Evolutionary conservation across 2,329 filamentous ascomycete genomes (phyloP).

Genomic region (Nannizziopsis arthrosporioides): DNA sequence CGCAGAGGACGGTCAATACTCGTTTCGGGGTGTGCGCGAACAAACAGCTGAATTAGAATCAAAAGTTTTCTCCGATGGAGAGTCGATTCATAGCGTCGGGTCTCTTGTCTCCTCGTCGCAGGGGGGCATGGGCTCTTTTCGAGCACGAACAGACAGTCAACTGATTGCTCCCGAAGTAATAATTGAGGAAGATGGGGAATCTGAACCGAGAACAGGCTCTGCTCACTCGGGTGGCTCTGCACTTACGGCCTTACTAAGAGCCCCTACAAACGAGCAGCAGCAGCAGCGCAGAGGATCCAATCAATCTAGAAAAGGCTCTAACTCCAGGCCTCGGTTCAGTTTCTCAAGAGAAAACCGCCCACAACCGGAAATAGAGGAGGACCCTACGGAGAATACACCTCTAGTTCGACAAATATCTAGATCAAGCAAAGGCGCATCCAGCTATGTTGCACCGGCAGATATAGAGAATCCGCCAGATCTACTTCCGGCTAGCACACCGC

Average conservation of each 20-base stretch:
- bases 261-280: not conserved
- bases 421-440: not conserved
- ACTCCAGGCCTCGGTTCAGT: not conserved
- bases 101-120: conserved; percentile 19
- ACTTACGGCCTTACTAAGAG: conserved; percentile 40
- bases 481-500: not conserved
- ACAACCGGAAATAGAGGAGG: not conserved
- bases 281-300: not conserved
- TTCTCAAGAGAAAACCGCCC: not conserved
- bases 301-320: not conserved
- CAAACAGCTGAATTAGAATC: conserved; percentile 79
- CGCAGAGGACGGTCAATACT: conserved; percentile 60
- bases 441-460: conserved; percentile 17
- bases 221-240: conserved; percentile 34
- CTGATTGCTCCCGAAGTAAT: conserved; percentile 42
- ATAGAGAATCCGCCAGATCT: conserved; percentile 19
- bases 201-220: conserved; percentile 37
- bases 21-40: conserved; percentile 64
- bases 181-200: conserved; percentile 48
- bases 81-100: conserved; percentile 19
- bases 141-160: conserved; percentile 17
- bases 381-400: conserved; percentile 1
- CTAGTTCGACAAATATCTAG: conserved; percentile 3
- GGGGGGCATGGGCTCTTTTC: conserved; percentile 8
- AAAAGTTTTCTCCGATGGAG: conserved; percentile 57